phyloP scores from a whole-genome alignment of 2,329 filamentous ascomycete genomes.

The Talaromyces sp. region DNA sequence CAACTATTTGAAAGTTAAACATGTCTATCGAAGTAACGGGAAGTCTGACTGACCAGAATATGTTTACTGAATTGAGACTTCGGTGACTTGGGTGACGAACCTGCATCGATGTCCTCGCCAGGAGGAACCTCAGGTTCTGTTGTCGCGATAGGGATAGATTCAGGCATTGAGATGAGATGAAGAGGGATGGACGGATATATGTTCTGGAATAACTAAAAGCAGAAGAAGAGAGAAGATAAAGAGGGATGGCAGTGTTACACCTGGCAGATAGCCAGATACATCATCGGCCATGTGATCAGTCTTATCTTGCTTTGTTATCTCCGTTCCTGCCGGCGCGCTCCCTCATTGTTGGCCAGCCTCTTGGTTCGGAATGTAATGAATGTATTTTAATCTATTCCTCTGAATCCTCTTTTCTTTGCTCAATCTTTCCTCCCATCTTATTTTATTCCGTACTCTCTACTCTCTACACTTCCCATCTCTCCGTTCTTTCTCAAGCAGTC shows the following conservation, averaged over 20 bases:
- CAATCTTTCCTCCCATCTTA: not conserved
- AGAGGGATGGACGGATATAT: not conserved
- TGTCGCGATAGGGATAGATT: conserved; percentile 11
- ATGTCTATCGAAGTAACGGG: not conserved
- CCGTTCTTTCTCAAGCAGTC: not conserved
- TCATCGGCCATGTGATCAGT: conserved; percentile 14
- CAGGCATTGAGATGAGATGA: conserved; percentile 12
- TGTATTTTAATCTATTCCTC: not conserved
- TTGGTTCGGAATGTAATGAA: not conserved
- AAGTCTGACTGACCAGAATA: conserved; percentile 18
- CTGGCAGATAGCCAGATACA: not conserved
- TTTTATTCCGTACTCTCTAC: not conserved
- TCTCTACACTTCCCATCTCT: not conserved
- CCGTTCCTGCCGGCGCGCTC: conserved; percentile 5
- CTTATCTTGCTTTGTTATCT: conserved; percentile 14
- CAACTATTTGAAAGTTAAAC: conserved; percentile 37
- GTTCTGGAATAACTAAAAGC: not conserved
- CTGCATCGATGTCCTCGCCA: not conserved
- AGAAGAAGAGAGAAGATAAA: not conserved
- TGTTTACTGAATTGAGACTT: conserved; percentile 22
- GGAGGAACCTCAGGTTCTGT: not conserved
- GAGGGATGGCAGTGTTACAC: not conserved
- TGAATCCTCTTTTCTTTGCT: not conserved
- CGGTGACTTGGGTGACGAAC: conserved; percentile 12
- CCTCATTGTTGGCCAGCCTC: not conserved